Conservation (phyloP, 129 eudicot genomes). For the Scalesia atractyloides region DNA sequence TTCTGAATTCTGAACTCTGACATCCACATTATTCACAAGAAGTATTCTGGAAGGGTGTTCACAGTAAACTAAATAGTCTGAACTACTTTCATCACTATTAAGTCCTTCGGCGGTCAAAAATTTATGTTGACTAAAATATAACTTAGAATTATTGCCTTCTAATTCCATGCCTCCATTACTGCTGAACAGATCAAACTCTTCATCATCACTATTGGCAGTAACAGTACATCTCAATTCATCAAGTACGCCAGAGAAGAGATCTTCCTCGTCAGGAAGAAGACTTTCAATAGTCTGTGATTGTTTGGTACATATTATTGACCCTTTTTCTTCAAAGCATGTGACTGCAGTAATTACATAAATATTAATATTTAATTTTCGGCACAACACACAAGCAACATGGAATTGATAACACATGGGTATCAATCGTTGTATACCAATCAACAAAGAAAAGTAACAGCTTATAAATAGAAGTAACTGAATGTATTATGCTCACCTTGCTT, state of each 20-base stretch:
- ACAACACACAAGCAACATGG: neutral
- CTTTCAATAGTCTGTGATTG: constrained; percentile 44
- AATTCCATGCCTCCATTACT: constrained; percentile 64
- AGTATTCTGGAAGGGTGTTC: constrained; percentile 45
- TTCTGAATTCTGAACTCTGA: constrained; percentile 32
- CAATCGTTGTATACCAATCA: no score
- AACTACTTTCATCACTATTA: constrained; percentile 25
- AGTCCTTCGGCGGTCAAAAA: constrained; percentile 20
- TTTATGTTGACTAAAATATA: constrained; percentile 19
- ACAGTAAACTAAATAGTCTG: constrained; percentile 22
- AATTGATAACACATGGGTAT: no score
- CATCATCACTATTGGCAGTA: constrained; percentile 41
- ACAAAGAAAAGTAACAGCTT: no score
- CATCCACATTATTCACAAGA: constrained; percentile 39
- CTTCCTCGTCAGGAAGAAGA: constrained; percentile 73
- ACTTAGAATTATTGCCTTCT: constrained; percentile 33
- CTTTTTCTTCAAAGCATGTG: constrained; percentile 28
- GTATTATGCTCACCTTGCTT: constrained; percentile 26
- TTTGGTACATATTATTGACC: constrained; percentile 26
- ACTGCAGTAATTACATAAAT: constrained; percentile 19
- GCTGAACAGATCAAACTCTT: constrained; percentile 56
- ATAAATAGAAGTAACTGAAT: neutral
- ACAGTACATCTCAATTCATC: constrained; percentile 37
- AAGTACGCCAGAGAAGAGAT: constrained; percentile 56
- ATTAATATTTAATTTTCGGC: neutral